Conservation (phyloP, 495 filamentous ascomycete species). For the Apodospora peruviana region DNA sequence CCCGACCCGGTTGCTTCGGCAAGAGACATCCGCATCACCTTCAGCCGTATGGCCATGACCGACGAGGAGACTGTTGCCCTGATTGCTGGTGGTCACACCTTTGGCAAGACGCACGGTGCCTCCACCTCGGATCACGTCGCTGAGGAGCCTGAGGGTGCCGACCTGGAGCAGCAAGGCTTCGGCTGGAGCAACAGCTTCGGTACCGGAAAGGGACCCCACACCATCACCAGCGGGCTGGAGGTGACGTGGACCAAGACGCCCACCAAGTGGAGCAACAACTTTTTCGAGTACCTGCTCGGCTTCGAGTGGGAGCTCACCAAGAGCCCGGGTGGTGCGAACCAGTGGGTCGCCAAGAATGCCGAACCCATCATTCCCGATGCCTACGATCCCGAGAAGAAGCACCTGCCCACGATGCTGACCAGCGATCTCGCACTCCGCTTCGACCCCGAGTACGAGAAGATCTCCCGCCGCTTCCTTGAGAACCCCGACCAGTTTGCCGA, state of each 20-base stretch:
- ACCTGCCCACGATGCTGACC: constrained; percentile 62
- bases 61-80: constrained; percentile 71
- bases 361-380: constrained; percentile 63
- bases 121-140: constrained; percentile 52
- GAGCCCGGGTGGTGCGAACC: constrained; percentile 66
- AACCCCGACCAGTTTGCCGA: constrained; percentile 61
- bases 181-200: constrained; percentile 58
- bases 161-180: constrained; percentile 58
- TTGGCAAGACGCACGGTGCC: constrained; percentile 73
- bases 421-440: constrained; percentile 64
- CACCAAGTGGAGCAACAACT: constrained; percentile 62
- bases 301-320: constrained; percentile 73
- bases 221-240: constrained; percentile 69
- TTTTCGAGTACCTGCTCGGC: constrained; percentile 66
- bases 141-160: constrained; percentile 56
- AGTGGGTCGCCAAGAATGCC: constrained; percentile 64
- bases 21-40: constrained; percentile 63
- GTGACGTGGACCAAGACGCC: constrained; percentile 70
- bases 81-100: constrained; percentile 69
- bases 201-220: constrained; percentile 56
- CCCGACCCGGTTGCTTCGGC: constrained; percentile 63
- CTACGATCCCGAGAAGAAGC: constrained; percentile 58
- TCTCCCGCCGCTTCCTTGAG: constrained; percentile 58
- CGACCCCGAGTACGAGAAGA: constrained; percentile 68
- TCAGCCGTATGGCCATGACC: constrained; percentile 72